These are phyloP conservation scores for Pseudonitzschia multiseries DNA, from an alignment of 108 stramenopile genomes.

Conservation along the genomic window DNA sequence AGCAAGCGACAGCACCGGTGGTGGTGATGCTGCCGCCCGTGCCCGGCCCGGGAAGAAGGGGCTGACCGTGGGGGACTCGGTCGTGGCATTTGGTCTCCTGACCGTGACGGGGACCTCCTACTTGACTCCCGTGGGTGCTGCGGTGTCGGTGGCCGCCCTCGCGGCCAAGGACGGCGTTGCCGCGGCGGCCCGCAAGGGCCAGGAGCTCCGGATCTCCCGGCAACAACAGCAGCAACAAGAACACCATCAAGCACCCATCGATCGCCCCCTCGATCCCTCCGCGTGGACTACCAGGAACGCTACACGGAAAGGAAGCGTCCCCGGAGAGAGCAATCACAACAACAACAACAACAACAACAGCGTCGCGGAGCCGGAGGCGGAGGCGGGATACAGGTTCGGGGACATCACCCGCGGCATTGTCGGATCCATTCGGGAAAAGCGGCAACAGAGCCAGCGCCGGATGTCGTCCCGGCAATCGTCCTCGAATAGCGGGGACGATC, in stretches of 20 bases:
- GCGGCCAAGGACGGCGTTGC: constrained; percentile 18
- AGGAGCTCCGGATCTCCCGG: constrained; percentile 2
- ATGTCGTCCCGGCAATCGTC: background rate
- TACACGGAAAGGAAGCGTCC: too few relatives aligned
- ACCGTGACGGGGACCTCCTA: constrained; percentile 12
- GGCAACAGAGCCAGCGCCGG: background rate
- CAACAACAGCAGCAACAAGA: background rate
- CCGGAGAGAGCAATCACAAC: background rate
- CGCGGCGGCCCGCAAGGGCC: constrained; percentile 17
- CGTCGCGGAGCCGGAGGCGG: too few relatives aligned
- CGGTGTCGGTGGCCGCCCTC: constrained; percentile 19
- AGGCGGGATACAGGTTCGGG: constrained; percentile 10
- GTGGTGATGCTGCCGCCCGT: background rate
- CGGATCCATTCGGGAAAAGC: constrained; percentile 8
- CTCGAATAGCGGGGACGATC: background rate
- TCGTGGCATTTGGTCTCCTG: background rate
- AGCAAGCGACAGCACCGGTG: too few relatives aligned
- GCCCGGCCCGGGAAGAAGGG: background rate
- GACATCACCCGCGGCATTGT: constrained; percentile 17
- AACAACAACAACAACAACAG: background rate
- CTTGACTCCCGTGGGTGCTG: constrained; percentile 15
- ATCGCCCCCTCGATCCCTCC: too few relatives aligned
- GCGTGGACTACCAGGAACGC: too few relatives aligned
- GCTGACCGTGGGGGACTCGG: constrained; percentile 1
- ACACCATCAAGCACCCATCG: background rate